Percentiles rank a stretch among this genome's conserved stretches.
These are phyloP conservation scores for Peterozyma xylosa DNA, from an alignment of 805 yeast species.

Conservation along the genomic window DNA sequence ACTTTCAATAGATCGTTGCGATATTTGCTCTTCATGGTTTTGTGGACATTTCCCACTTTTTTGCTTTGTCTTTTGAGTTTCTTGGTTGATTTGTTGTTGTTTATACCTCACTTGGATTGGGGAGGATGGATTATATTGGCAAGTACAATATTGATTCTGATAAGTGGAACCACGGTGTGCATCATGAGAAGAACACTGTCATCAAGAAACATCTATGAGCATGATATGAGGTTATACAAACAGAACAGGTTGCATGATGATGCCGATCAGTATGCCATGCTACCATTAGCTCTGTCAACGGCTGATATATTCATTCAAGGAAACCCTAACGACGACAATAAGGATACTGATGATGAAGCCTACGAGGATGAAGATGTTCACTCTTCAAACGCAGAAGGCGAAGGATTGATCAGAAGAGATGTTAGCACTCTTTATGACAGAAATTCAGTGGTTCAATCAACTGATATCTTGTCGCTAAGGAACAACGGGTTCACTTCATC, in stretches of 20 bases:
- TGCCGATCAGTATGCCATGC: slow-evolving; percentile 6
- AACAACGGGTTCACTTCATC: not conserved
- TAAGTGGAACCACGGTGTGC: slow-evolving; percentile 61
- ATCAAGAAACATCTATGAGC: slow-evolving; percentile 29
- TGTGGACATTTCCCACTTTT: slow-evolving; percentile 63
- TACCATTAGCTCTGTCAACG: slow-evolving; percentile 6
- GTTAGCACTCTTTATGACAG: slow-evolving; percentile 3
- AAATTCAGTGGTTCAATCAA: not conserved
- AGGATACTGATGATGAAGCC: slow-evolving; percentile 3
- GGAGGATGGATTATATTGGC: slow-evolving; percentile 80
- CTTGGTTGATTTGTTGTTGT: slow-evolving; percentile 73
- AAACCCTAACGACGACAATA: not conserved
- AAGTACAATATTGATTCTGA: slow-evolving; percentile 57
- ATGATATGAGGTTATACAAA: slow-evolving; percentile 8
- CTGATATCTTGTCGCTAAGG: not conserved
- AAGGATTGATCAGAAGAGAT: slow-evolving; percentile 1
- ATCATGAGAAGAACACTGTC: slow-evolving; percentile 62
- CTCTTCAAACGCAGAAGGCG: not conserved
- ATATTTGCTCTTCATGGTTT: slow-evolving; percentile 42
- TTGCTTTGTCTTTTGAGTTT: slow-evolving; percentile 66
- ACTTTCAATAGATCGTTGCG: slow-evolving; percentile 23
- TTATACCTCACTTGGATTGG: slow-evolving; percentile 69
- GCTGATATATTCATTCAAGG: slow-evolving; percentile 7
- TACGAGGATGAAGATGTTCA: not conserved
- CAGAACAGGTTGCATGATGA: not conserved